Conservation (phyloP, 2,329 filamentous ascomycete species). For the Trichophyton mentagrophytes region DNA sequence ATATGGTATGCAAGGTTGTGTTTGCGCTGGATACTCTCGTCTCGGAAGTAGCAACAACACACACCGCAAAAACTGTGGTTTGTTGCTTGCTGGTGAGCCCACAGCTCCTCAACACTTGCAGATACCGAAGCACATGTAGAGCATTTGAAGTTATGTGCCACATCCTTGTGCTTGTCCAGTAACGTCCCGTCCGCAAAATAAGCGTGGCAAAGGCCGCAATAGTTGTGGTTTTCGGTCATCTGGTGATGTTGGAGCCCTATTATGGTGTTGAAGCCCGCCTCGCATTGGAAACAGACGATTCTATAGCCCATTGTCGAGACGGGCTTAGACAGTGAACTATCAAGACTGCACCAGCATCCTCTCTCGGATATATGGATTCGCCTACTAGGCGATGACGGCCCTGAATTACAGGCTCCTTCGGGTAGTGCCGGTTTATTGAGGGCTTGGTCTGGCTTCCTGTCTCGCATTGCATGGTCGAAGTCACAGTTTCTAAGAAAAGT, state of each 20-base stretch:
- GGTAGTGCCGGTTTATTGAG: too few relatives aligned
- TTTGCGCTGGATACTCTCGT: not conserved
- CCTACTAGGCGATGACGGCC: not conserved
- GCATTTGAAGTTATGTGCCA: slow-evolving; percentile 11
- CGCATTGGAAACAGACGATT: slow-evolving; percentile 12
- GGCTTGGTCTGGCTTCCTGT: not conserved
- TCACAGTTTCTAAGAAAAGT: not conserved
- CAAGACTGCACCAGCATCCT: not conserved
- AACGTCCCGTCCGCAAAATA: slow-evolving; percentile 11
- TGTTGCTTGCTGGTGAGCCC: slow-evolving; percentile 8
- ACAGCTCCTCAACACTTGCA: slow-evolving; percentile 2
- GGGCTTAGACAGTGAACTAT: not conserved
- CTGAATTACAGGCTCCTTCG: not conserved
- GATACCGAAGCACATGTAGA: slow-evolving; percentile 3
- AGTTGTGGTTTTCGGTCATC: slow-evolving; percentile 11
- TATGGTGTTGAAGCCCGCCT: slow-evolving; percentile 7
- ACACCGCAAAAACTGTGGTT: slow-evolving; percentile 10
- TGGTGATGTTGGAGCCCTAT: slow-evolving; percentile 13
- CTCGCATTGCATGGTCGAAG: not conserved
- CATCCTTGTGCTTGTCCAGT: slow-evolving; percentile 7
- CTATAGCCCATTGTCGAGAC: not conserved
- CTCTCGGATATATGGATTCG: not conserved
- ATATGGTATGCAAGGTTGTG: slow-evolving; percentile 5
- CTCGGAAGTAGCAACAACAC: slow-evolving; percentile 12
- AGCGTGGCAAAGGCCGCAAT: slow-evolving; percentile 11